Evolutionary conservation across 129 eudicot species (phyloP).

Genomic region (Chrysanthemum seticuspe): DNA sequence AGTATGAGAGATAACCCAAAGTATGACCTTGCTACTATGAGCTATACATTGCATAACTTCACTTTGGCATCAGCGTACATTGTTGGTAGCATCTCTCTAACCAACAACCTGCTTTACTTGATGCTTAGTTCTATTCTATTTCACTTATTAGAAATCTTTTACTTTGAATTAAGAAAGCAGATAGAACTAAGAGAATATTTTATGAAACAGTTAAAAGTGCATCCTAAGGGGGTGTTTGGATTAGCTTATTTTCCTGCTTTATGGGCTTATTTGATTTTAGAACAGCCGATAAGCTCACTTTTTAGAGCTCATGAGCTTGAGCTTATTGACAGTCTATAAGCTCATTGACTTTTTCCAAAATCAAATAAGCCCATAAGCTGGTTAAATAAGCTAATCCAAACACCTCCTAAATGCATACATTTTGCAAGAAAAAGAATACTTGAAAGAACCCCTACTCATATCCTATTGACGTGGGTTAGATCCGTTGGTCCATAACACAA

Average conservation of each 20-base stretch:
- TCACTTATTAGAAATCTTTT: neutral
- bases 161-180: neutral
- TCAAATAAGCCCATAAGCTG: no score
- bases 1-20: constrained; percentile 34
- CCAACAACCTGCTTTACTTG: constrained; percentile 33
- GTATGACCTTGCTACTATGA: constrained; percentile 24
- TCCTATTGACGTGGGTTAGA: constrained; percentile 1
- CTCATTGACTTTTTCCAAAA: no score
- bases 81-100: constrained; percentile 20
- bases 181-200: neutral
- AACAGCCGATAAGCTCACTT: no score
- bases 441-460: neutral
- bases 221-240: neutral
- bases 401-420: neutral
- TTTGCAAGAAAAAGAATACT: neutral
- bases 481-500: neutral
- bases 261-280: no score
- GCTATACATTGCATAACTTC: constrained; percentile 34
- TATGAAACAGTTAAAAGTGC: neutral
- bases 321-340: no score
- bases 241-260: no score
- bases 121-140: constrained; percentile 11
- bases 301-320: no score
- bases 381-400: no score
- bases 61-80: constrained; percentile 31